Evolutionary conservation across 495 filamentous ascomycete species (phyloP), one percentile per base, ranked within the genome.

Genomic region (Opeltia flavorubescens): DNA sequence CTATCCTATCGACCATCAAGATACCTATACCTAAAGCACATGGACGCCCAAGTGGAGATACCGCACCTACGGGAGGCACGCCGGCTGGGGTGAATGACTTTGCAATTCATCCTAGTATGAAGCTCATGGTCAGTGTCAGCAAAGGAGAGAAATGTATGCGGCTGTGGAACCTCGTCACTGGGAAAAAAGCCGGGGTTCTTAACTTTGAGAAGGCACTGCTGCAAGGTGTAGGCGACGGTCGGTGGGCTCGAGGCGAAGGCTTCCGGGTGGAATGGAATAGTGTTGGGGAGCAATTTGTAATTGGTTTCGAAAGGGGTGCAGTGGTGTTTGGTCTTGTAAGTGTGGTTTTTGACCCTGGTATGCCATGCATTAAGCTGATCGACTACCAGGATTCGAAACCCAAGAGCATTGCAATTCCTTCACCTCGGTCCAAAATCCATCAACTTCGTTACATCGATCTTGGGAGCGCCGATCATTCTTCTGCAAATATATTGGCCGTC

Each of bases 161-260:
- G 51, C 66, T 96, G 50, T 99, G 91, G 91, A 96, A 99, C 56
- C 58, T 99, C 42, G 86, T 95, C 55, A 96, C 91, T 24, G 93
- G 89, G 3, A 93, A 87, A 69, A 95, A 94, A 62, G 86, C 86
- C 15, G 84, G 87, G 15, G 89, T 94, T 38, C 62, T 96, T 55
- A 89, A 83, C 56, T 95, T 96, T 54, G 73, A 68, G 51, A 68
- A 71, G 48, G 74, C 79, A 1, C 66, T 83, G 49, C 62, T 94
- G 46, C 65, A 69, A 38, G 74, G 80, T 50, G 72, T 83, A 29
- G 84, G 83, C 13, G 88, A 94, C 64, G 72, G 76, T n/a, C 77
- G 71, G 59, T 79, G 76, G 63, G 76, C 76, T 33, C 77, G 75
- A 47, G 88, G 89, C 7, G 91, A 96, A 60, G 89, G 87, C n/a